phyloP scores from a whole-genome alignment of 768 basidiomycete species.

The Gloeopeniophorella convolvens region DNA sequence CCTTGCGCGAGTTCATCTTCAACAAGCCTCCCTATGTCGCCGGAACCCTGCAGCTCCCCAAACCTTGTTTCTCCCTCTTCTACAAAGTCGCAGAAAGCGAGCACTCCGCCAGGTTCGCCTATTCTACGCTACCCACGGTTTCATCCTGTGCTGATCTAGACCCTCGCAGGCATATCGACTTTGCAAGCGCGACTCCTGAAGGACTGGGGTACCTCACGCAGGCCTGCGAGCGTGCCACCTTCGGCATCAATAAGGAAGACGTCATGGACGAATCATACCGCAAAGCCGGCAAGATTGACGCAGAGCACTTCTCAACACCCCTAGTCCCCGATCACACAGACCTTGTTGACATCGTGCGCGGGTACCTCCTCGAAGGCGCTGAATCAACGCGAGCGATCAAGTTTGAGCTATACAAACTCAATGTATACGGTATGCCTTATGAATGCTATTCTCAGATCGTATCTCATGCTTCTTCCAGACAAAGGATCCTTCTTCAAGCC shows the following conservation, averaged over 20 bases:
- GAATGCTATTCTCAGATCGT: background rate
- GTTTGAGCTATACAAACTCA: conserved; percentile 39
- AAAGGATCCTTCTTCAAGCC: conserved; percentile 43
- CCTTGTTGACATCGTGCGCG: conserved; percentile 26
- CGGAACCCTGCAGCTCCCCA: conserved; percentile 11
- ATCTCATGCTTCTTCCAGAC: conserved; percentile 22
- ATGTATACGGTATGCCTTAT: conserved; percentile 40
- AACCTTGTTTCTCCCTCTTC: conserved; percentile 8
- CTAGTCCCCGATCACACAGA: conserved; percentile 28
- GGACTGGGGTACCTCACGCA: conserved; percentile 26
- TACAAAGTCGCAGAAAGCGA: conserved; percentile 7
- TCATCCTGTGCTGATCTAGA: background rate
- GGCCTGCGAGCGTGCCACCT: conserved; percentile 37
- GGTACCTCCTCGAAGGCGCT: conserved; percentile 22
- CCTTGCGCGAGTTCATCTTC: conserved; percentile 3
- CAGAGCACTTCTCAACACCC: conserved; percentile 29
- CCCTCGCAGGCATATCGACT: background rate
- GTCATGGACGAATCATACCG: conserved; percentile 41
- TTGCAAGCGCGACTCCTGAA: conserved; percentile 5
- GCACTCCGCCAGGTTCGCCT: background rate
- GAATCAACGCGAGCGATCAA: conserved; percentile 21
- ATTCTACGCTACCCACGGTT: no score
- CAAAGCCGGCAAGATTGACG: conserved; percentile 41
- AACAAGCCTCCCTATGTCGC: conserved; percentile 16
- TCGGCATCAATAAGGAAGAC: conserved; percentile 32